Conservation (phyloP, 192 early-diverging fungal genomes). For the Umbelopsis sp. region DNA sequence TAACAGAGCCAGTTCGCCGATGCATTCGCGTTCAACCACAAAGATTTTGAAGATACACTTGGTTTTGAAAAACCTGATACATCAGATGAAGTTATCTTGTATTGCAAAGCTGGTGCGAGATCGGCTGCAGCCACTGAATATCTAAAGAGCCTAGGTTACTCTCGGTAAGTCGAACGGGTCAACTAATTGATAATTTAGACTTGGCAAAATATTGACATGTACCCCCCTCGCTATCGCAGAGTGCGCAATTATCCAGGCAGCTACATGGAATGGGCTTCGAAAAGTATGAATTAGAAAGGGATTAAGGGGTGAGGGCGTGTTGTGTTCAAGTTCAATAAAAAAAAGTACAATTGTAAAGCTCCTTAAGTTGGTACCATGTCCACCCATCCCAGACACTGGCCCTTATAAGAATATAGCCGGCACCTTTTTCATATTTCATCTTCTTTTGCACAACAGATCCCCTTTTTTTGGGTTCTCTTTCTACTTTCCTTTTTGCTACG, state of each 20-base stretch:
- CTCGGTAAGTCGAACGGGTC: slow-evolving; percentile 26
- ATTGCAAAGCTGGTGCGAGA: slow-evolving; percentile 70
- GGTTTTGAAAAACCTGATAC: slow-evolving; percentile 63
- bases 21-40: slow-evolving; percentile 26
- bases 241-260: slow-evolving; percentile 18
- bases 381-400: no score
- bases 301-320: background rate
- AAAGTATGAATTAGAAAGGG: slow-evolving; percentile 2
- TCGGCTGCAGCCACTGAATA: slow-evolving; percentile 64
- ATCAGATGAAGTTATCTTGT: slow-evolving; percentile 62
- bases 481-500: no score
- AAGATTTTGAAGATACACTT: slow-evolving; percentile 36
- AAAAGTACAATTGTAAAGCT: no score
- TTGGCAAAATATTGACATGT: background rate
- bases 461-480: no score
- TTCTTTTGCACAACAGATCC: no score
- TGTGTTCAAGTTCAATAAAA: background rate
- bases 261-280: slow-evolving; percentile 16
- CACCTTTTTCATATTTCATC: no score
- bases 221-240: background rate
- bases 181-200: background rate
- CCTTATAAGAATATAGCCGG: no score
- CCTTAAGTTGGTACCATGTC: no score
- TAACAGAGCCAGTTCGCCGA: slow-evolving; percentile 33
- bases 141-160: slow-evolving; percentile 55